Percentiles rank a stretch among this genome's conserved stretches.
These are phyloP conservation scores for Fusarium ramigenum DNA, from an alignment of 2,329 filamentous ascomycete species.

Conservation along the genomic window DNA sequence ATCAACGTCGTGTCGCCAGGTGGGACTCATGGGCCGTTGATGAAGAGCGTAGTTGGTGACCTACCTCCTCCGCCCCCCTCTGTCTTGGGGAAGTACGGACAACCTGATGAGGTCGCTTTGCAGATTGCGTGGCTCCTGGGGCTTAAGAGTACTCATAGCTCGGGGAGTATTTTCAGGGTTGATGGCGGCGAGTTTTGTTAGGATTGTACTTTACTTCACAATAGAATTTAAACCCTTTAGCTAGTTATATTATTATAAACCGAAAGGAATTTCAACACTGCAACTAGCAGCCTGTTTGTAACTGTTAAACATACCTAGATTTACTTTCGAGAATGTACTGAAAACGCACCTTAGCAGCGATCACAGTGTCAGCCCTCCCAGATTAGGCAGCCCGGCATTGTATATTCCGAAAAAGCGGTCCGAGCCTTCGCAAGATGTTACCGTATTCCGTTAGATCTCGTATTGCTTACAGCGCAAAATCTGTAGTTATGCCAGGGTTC, in stretches of 20 bases:
- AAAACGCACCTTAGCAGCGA: background rate
- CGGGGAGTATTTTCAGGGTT: background rate
- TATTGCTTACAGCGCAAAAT: background rate
- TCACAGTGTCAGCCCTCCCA: background rate
- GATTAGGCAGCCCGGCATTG: background rate
- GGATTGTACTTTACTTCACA: too few species aligned
- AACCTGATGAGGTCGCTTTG: background rate
- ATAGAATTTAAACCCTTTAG: too few species aligned
- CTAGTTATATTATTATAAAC: too few species aligned
- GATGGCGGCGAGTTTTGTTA: background rate
- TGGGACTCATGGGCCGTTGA: background rate
- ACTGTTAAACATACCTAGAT: too few species aligned
- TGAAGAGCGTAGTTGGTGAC: background rate
- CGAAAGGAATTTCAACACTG: too few species aligned
- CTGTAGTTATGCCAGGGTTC: background rate
- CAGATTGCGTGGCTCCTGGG: background rate
- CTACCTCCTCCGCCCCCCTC: background rate
- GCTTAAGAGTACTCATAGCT: background rate
- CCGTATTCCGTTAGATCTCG: background rate
- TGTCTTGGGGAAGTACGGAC: background rate
- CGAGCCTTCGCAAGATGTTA: background rate
- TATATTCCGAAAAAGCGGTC: background rate
- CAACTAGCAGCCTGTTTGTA: too few species aligned
- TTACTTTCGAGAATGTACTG: background rate
- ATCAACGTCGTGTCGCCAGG: background rate